Evolutionary conservation across 139 green algal genomes (phyloP).

Genomic region (Coccomyxa sp.): DNA sequence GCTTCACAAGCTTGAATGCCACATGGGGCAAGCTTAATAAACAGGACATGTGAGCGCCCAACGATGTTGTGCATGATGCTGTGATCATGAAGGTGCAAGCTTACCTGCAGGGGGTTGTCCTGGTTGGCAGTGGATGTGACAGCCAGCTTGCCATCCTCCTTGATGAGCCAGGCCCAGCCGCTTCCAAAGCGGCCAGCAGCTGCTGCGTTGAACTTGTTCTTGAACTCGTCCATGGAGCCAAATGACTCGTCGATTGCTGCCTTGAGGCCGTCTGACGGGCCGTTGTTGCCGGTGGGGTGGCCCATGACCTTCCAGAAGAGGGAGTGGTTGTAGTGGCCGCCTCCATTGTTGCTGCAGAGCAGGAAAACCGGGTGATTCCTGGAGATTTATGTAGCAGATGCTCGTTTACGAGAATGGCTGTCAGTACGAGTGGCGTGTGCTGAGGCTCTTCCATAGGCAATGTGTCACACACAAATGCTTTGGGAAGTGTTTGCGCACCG

Average conservation of each 20-base stretch:
- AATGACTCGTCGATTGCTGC: conserved; percentile 59
- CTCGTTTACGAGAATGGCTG: too few species aligned
- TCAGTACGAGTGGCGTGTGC: too few species aligned
- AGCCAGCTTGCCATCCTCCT: conserved; percentile 50
- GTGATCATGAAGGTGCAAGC: too few species aligned
- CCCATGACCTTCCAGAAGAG: conserved; percentile 67
- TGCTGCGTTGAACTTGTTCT: conserved; percentile 77
- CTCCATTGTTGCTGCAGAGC: conserved; percentile 27
- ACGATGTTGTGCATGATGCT: too few species aligned
- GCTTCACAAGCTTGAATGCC: too few species aligned
- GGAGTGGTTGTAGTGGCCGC: conserved; percentile 56
- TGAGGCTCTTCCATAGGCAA: too few species aligned
- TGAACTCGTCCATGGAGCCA: conserved; percentile 59
- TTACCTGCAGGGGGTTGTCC: conserved; percentile 71
- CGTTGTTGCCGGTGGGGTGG: conserved; percentile 30
- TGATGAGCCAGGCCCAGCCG: conserved; percentile 81
- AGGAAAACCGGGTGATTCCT: neutral
- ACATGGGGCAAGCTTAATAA: too few species aligned
- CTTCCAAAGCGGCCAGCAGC: conserved; percentile 68
- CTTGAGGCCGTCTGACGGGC: conserved; percentile 47
- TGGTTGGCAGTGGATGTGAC: conserved; percentile 78
- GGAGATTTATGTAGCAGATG: too few species aligned
- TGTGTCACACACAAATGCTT: too few species aligned
- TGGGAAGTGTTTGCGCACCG: conserved; percentile 11
- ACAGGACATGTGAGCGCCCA: too few species aligned